Percentiles rank a stretch among this genome's conserved stretches.
These are phyloP conservation scores for Candida adriatica DNA, from an alignment of 805 yeast genomes.

Conservation along the genomic window DNA sequence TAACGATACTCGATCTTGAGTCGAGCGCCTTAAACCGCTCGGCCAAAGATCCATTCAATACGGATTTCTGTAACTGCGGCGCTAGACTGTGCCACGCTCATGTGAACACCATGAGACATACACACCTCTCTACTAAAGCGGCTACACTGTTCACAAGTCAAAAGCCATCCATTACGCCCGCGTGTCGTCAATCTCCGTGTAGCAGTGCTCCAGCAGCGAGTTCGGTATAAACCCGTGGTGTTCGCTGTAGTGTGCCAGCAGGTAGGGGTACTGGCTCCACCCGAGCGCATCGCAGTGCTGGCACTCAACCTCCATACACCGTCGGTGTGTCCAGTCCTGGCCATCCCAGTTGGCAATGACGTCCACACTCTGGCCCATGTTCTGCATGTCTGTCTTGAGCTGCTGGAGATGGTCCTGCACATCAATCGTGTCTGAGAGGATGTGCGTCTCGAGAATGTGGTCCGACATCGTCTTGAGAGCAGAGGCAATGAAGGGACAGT, in stretches of 20 bases:
- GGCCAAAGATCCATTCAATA: slow-evolving; percentile 21
- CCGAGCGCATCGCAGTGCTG: slow-evolving; percentile 1
- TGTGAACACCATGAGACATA: too few relatives aligned
- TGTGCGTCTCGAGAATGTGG: slow-evolving; percentile 5
- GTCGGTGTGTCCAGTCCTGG: slow-evolving; percentile 4
- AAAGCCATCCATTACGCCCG: too few relatives aligned
- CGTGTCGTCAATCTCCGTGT: slow-evolving; percentile 1
- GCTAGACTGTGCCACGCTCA: too few relatives aligned
- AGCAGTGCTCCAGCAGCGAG: slow-evolving; percentile 3
- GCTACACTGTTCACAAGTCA: too few relatives aligned
- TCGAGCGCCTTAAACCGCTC: slow-evolving; percentile 21
- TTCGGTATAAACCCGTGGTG: slow-evolving; percentile 6
- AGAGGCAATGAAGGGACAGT: background rate
- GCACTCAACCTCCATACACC: slow-evolving; percentile 6
- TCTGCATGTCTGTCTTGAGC: slow-evolving; percentile 1
- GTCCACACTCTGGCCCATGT: background rate
- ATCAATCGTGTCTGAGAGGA: slow-evolving; percentile 3
- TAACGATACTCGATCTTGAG: slow-evolving; percentile 20
- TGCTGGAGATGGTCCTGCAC: slow-evolving; percentile 1
- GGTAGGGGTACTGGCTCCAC: slow-evolving; percentile 1
- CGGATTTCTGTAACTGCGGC: too few relatives aligned
- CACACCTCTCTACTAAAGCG: too few relatives aligned
- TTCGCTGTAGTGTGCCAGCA: slow-evolving; percentile 7
- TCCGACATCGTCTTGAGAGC: background rate
- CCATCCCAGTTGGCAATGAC: slow-evolving; percentile 5